phyloP scores from a whole-genome alignment of 2,329 filamentous ascomycete species.

The Claviceps pazoutovae region DNA sequence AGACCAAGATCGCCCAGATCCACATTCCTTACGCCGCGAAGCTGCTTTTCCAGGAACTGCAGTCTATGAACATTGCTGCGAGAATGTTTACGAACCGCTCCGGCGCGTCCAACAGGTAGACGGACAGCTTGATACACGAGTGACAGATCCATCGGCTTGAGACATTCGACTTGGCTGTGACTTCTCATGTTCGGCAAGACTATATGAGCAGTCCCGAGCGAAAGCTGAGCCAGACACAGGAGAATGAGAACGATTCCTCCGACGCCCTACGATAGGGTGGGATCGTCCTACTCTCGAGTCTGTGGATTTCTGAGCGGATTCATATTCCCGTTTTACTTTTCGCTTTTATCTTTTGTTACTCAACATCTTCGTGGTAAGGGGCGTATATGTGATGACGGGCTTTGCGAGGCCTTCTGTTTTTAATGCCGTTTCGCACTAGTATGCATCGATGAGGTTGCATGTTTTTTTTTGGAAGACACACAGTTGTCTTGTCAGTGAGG shows the following conservation, averaged over 20 bases:
- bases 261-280: no score
- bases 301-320: neutral
- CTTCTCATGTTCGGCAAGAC: no score
- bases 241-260: no score
- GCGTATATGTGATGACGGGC: conserved; percentile 4
- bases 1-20: conserved; percentile 95
- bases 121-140: neutral
- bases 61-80: conserved; percentile 95
- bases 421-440: neutral
- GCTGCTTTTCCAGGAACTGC: conserved; percentile 93
- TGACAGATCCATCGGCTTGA: no score
- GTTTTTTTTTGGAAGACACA: neutral
- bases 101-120: conserved; percentile 55
- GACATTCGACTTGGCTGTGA: no score
- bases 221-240: no score
- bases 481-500: neutral
- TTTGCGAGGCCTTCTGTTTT: neutral
- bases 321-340: neutral
- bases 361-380: neutral
- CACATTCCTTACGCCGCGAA: conserved; percentile 97
- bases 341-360: neutral
- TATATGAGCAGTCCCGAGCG: no score
- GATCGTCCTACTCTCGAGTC: neutral
- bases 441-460: neutral
- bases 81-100: conserved; percentile 89